A percentile compares a stretch with the other conserved stretches of the same genome.
Evolutionary conservation across 2,329 filamentous ascomycete genomes (phyloP).

Genomic region (Orbilia javanica): DNA sequence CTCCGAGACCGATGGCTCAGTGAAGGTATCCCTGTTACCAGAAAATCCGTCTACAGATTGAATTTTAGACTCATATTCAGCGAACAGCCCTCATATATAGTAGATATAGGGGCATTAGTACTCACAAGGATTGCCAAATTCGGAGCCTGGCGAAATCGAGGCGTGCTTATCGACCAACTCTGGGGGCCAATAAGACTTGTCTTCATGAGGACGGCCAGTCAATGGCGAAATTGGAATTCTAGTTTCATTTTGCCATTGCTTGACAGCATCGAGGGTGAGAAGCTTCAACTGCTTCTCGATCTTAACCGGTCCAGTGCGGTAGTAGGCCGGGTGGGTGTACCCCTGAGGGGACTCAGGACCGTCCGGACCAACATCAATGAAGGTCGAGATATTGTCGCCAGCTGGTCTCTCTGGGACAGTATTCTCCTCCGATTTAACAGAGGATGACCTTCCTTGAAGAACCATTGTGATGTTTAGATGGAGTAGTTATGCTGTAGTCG

Average conservation of each 20-base stretch:
- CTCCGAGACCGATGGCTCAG: neutral
- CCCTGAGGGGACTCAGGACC: slow-evolving; percentile 26
- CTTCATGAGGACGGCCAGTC: slow-evolving; percentile 18
- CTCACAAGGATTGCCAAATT: slow-evolving; percentile 16
- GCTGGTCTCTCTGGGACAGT: neutral
- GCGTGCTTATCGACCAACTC: slow-evolving; percentile 26
- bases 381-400: neutral
- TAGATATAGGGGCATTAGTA: neutral
- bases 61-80: neutral
- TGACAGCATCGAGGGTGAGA: slow-evolving; percentile 28
- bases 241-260: slow-evolving; percentile 19
- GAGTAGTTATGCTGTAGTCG: neutral
- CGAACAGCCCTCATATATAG: no score
- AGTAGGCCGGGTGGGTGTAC: slow-evolving; percentile 35
- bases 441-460: slow-evolving; percentile 1
- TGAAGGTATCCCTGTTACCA: slow-evolving; percentile 8
- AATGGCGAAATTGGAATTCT: neutral
- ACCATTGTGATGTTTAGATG: neutral
- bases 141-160: no score
- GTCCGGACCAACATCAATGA: neutral
- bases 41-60: neutral
- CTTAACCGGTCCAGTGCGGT: slow-evolving; percentile 18
- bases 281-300: slow-evolving; percentile 7
- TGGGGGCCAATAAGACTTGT: slow-evolving; percentile 28
- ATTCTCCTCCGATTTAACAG: slow-evolving; percentile 26